These are phyloP conservation scores for Aschersonia sp. DNA, from an alignment of 2,329 filamentous ascomycete species.

Conservation along the genomic window DNA sequence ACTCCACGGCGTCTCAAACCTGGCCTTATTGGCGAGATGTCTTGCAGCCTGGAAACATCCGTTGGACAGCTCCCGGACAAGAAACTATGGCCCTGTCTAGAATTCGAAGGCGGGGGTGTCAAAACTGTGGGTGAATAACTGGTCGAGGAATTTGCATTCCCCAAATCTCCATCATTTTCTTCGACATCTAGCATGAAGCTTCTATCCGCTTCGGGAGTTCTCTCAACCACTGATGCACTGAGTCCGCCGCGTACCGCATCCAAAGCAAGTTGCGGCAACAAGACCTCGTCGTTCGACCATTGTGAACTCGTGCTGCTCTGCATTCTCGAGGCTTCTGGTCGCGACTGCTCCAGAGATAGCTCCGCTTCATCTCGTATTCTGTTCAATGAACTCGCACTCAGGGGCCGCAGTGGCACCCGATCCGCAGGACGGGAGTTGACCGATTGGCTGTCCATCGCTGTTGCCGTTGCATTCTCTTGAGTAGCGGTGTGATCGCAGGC, in stretches of 20 bases:
- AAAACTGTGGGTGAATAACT: neutral
- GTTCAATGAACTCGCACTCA: slow-evolving; percentile 8
- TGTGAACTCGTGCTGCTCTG: neutral
- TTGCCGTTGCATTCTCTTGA: neutral
- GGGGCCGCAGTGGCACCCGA: slow-evolving; percentile 7
- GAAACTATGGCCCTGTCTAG: neutral
- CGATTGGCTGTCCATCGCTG: neutral
- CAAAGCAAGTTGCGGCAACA: neutral
- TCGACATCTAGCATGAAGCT: neutral
- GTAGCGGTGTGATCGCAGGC: slow-evolving; percentile 20
- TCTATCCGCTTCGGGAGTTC: neutral
- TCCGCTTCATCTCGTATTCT: slow-evolving; percentile 6
- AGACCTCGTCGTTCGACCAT: neutral
- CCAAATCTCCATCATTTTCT: neutral
- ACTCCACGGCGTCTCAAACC: neutral
- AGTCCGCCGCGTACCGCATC: neutral
- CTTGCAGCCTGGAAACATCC: neutral
- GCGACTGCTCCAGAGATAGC: neutral
- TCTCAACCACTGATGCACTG: neutral
- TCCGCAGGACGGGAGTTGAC: neutral
- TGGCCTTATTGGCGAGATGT: neutral
- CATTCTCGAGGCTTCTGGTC: neutral
- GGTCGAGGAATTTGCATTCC: neutral
- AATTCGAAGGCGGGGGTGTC: slow-evolving; percentile 5
- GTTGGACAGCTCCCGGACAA: neutral